These are phyloP conservation scores for Pseudomonodictys pantanalensis DNA, from an alignment of 495 filamentous ascomycete species.

Conservation along the genomic window DNA sequence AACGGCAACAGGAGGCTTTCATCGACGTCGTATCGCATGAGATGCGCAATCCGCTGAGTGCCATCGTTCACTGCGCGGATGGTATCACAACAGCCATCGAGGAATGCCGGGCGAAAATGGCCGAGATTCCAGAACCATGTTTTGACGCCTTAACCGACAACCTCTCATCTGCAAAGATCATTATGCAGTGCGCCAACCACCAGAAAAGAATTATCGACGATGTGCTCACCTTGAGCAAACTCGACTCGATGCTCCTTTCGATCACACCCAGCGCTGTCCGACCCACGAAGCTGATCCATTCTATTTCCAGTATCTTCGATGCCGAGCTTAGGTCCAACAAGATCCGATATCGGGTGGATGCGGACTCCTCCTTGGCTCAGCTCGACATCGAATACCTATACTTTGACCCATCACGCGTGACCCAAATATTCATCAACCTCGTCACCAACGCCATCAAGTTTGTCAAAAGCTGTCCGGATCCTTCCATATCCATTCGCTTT, in stretches of 20 bases:
- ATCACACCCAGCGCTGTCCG: constrained; percentile 30
- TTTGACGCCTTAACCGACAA: constrained; percentile 26
- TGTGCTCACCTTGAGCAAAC: constrained; percentile 38
- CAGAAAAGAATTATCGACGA: constrained; percentile 42
- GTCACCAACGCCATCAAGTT: constrained; percentile 44
- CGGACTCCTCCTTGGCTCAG: constrained; percentile 29
- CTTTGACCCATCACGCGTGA: constrained; percentile 34
- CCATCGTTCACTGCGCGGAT: constrained; percentile 40
- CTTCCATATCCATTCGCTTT: constrained; percentile 34
- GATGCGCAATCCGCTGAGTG: constrained; percentile 41
- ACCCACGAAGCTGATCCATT: constrained; percentile 26
- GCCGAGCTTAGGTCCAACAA: constrained; percentile 36
- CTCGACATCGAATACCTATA: constrained; percentile 34
- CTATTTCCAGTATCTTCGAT: constrained; percentile 36
- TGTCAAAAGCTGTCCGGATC: constrained; percentile 18
- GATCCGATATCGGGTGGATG: constrained; percentile 18
- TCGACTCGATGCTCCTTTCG: constrained; percentile 38
- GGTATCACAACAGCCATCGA: constrained; percentile 28
- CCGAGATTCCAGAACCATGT: constrained; percentile 17
- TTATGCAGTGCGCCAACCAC: constrained; percentile 37
- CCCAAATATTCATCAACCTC: constrained; percentile 42
- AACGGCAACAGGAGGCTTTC: constrained; percentile 35
- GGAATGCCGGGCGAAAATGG: background rate
- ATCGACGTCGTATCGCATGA: constrained; percentile 35
- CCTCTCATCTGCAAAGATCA: constrained; percentile 32